phyloP scores from a whole-genome alignment of 805 yeast species.

The Kregervanrija delftensis region DNA sequence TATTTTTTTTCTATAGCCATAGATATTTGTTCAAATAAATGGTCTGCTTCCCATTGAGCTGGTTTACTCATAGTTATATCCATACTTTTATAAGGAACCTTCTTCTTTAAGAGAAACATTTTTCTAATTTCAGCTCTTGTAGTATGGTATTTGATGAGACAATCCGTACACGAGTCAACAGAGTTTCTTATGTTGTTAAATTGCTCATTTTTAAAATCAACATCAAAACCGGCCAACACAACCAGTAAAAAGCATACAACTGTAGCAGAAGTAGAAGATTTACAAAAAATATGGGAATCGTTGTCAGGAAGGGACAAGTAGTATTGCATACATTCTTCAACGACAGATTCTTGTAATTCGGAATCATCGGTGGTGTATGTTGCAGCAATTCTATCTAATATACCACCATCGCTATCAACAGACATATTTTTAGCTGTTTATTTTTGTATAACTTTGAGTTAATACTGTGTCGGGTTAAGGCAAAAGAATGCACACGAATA shows the following conservation, averaged over 20 bases:
- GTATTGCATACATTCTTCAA: constrained; percentile 32
- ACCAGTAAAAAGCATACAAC: constrained; percentile 9
- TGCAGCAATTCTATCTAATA: constrained; percentile 8
- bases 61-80: constrained; percentile 17
- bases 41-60: constrained; percentile 21
- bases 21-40: constrained; percentile 12
- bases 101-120: constrained; percentile 45
- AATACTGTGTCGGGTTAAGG: too few relatives aligned
- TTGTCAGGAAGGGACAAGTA: constrained; percentile 10
- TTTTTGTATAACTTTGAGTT: too few relatives aligned
- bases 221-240: constrained; percentile 12
- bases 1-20: constrained; percentile 17
- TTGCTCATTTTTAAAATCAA: constrained; percentile 27
- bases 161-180: constrained; percentile 44
- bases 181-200: constrained; percentile 17
- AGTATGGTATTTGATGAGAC: constrained; percentile 46
- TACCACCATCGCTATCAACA: neutral
- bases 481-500: too few relatives aligned
- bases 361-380: constrained; percentile 27
- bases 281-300: constrained; percentile 29
- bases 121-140: constrained; percentile 46
- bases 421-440: too few relatives aligned
- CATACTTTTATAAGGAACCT: constrained; percentile 21
- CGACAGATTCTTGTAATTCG: constrained; percentile 17
- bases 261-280: constrained; percentile 5